These are phyloP conservation scores for Calonectria montana DNA, from an alignment of 2,329 filamentous ascomycete genomes.

Conservation along the genomic window DNA sequence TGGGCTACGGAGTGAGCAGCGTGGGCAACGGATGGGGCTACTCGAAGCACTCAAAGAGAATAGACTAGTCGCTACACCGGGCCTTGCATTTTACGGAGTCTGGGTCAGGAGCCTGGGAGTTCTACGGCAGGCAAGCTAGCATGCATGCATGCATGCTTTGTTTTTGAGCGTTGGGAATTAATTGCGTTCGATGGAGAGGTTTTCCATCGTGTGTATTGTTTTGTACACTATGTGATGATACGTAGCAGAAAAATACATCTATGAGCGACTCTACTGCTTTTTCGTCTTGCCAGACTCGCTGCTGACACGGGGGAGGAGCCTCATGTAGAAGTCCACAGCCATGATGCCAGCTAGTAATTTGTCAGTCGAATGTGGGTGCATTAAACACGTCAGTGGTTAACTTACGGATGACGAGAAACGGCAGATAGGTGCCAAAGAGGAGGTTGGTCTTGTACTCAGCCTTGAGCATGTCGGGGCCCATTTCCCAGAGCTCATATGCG, in stretches of 20 bases:
- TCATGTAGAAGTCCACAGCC: constrained; percentile 65
- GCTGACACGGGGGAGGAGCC: constrained; percentile 59
- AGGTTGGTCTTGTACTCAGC: constrained; percentile 58
- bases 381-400: constrained; percentile 10
- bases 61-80: constrained; percentile 50
- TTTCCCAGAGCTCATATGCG: constrained; percentile 61
- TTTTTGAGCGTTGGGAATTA: constrained; percentile 29
- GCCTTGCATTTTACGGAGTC: constrained; percentile 39
- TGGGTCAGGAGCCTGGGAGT: constrained; percentile 26
- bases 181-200: constrained; percentile 18
- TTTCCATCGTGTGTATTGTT: constrained; percentile 11
- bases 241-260: not conserved
- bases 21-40: constrained; percentile 70
- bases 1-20: constrained; percentile 64
- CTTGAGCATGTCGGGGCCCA: constrained; percentile 59
- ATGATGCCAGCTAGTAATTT: constrained; percentile 58
- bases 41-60: constrained; percentile 59
- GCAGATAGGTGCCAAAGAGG: constrained; percentile 61
- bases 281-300: constrained; percentile 52
- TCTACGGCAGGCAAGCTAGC: constrained; percentile 21
- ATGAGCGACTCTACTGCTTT: constrained; percentile 32
- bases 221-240: constrained; percentile 23
- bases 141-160: constrained; percentile 12
- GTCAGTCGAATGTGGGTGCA: not conserved
- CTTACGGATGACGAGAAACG: constrained; percentile 66